Evolutionary conservation across 495 filamentous ascomycete species (phyloP), one percentile per base, ranked within the genome.

Genomic region (Podospora australis): DNA sequence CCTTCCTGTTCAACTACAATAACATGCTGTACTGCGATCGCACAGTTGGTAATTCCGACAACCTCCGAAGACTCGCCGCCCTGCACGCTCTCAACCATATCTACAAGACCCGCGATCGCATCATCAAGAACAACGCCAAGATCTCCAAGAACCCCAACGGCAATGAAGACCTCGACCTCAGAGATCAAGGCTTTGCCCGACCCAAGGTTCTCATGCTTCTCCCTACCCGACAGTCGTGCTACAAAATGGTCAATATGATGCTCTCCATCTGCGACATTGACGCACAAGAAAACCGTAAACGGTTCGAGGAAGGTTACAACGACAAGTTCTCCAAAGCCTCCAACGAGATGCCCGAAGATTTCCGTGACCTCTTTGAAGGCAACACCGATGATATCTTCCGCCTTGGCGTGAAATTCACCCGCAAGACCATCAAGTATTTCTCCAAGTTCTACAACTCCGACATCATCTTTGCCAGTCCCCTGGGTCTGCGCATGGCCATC

Each of bases 371-470:
- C 2, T 98, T 98, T 55, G 81, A 76, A 39, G 92, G 92, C 34
- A 96, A 95, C 65, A 88, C 95, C 60, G 91, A 97, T 55, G 92
- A 97, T 68, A 88, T 91, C 78, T 98, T 96, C 75, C 79, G 90
- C 16, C 65, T 97, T 1, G 92, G 91, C 22, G 56, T 98, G 48
- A 96, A 96, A 63, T 95, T 98, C 62, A 96, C 92, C 0, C 79
- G 92, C 35, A 96, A 94, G 67, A 92, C 90, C 0, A 73, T 97
- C 58, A 96, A 95, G 63, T 92, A 86, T 62, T 98, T 95, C 62
- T 78, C 91, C 5, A 84, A 90, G 60, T 98, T 98, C 67, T 96
- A 97, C 71, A 88, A 84, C 54, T 95, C 89, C 2, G 92, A 98
- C 63, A 84, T 98, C 58, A 91, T 98, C 48, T 74, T 98, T 39